Evolutionary conservation across 768 basidiomycete genomes (phyloP), one percentile per base, ranked within the genome.

Genomic region (Amanita inopinata): DNA sequence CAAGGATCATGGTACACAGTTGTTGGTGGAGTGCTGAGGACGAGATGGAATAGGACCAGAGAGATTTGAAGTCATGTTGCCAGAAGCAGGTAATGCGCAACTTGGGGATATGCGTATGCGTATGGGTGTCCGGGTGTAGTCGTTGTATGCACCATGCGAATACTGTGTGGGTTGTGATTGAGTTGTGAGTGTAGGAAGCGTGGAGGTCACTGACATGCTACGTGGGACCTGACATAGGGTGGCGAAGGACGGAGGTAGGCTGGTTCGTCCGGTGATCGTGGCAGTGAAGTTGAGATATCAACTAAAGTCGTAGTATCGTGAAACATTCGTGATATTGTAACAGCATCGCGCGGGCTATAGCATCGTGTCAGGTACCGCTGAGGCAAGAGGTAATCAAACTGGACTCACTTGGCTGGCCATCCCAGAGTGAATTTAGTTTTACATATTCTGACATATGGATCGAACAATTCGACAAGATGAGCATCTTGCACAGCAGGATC

Each of bases 121-220:
- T 27, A 18, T 24, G 52, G 38, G 60, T 53, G 41, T 56, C 65
- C 3, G 62, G 59, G 44, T 67, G 62, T 27, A 78, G 54, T 46
- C 76, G 65, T 61, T 94, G 91, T n/a, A 96, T 80, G 56, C 87
- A 93, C 90, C 91, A 96, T 19, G 90, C 86, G 50, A 90, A 84
- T 37, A 97, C 83, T 81, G 53, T 32, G 30, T 23, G 27, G 34
- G 22, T 38, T 38, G 17, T 19, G 23, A 45, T 50, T 25, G 54
- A 46, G 32, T 15, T n/a, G 47, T 47, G 23, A 46, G 23, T 36
- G 33, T 36, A 33, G 47, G 52, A 37, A 3, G 25, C 43, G 28
- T 11, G 25, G 14, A 45, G 10, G 25, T 27, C 22, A 51, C 53
- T 52, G 51, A 87, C 87, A 54, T 52, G 79, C 68, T 45, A 94